Percentiles rank a stretch among this genome's conserved stretches.
phyloP scores from a whole-genome alignment of 1,284 basidiomycete species.

The Macrocystidia cucumis region DNA sequence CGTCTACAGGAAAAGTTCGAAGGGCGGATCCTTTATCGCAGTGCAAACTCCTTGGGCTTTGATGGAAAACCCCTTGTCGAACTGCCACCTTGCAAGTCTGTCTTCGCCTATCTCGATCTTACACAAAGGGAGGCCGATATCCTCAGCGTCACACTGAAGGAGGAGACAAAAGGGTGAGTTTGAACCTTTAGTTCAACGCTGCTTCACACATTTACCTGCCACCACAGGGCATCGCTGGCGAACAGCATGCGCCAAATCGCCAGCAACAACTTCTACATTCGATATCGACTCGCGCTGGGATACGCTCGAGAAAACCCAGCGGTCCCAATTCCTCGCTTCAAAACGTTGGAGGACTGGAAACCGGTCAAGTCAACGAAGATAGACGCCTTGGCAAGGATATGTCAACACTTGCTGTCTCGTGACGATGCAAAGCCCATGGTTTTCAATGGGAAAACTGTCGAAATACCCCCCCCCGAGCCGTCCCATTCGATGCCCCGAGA shows the following conservation, averaged over 20 bases:
- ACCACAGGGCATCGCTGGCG: too few species aligned
- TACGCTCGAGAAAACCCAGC: conserved; percentile 11
- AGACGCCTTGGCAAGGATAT: conserved; percentile 9
- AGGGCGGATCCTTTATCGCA: conserved; percentile 15
- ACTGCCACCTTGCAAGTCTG: conserved; percentile 14
- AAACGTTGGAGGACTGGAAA: conserved; percentile 13
- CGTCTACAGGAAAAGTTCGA: conserved; percentile 15
- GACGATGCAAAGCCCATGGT: conserved; percentile 9
- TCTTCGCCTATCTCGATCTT: conserved; percentile 12
- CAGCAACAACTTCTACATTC: conserved; percentile 14
- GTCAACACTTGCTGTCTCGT: conserved; percentile 8
- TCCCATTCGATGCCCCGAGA: not conserved
- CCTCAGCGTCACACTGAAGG: too few species aligned
- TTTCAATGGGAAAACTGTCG: conserved; percentile 4
- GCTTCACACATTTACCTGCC: too few species aligned
- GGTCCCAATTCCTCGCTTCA: conserved; percentile 10
- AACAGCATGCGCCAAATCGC: too few species aligned
- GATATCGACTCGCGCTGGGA: conserved; percentile 10
- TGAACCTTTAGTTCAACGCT: too few species aligned
- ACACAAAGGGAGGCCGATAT: conserved; percentile 15
- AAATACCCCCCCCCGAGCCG: conserved; percentile 7
- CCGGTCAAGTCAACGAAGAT: conserved; percentile 15
- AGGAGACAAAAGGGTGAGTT: too few species aligned
- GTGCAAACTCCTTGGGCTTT: conserved; percentile 12
- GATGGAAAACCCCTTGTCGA: conserved; percentile 11